Evolutionary conservation across 257 asterid species (phyloP), one percentile per base, ranked within the genome.

Genomic region (Solanum appendiculatum): DNA sequence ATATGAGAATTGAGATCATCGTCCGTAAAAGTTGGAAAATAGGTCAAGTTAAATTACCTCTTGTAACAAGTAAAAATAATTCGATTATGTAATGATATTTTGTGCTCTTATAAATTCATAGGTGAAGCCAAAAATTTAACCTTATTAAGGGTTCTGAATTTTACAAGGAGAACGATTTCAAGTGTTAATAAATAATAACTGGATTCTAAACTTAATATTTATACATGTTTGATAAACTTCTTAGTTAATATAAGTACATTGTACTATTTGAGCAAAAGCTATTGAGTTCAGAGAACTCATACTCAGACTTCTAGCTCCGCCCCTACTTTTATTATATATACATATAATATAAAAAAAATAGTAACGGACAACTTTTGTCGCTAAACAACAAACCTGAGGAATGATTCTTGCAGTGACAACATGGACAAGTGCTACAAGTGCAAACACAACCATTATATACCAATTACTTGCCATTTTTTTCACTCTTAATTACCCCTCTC

Each of bases 351-450:
- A 5, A 68, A 7, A 9, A 15, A 15, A 31, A 69, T 33, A 70
- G 23, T 5, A 2, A 9, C 4, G 1, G 14, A 70, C 1, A 33
- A 34, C 7, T 72, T 72, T 2, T 16, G 0, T 34, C 16, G 44
- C 9, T 20, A 33, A 34, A 72, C 16, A 34, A 31, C n/a, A 4
- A 70, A 29, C 88, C 34, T 40, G 82, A 23, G 92, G 95, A 86
- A 90, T 88, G 85, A 91, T 91, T 87, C 93, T 91, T 84, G 95
- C 94, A 6, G 89, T 86, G 27, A 94, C 91, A 84, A 93, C 89
- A 87, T 91, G 91, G 27, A 89, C 74, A 16, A 91, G 39, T 34
- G 86, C 89, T 39, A 87, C 89, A 9, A 91, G 87, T 85, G 87
- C 86, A 48, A 93, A 2, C 86, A 88, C 64, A 77, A 91, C 73